Conservation (phyloP, 768 basidiomycete genomes). For the Boletus rubescentipes region DNA sequence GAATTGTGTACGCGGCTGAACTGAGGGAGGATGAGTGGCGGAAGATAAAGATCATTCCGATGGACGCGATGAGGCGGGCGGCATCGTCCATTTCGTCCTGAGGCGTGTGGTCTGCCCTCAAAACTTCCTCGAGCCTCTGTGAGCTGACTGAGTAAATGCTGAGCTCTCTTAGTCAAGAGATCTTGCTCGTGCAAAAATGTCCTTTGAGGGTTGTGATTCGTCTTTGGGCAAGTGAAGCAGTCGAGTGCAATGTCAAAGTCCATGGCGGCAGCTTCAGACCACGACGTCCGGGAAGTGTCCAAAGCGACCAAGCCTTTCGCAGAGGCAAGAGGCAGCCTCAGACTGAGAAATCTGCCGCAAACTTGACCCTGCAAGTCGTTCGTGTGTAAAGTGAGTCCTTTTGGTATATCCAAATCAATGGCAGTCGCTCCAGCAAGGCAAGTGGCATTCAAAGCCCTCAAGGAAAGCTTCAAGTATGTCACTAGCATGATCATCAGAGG, state of each 20-base stretch:
- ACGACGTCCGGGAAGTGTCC: constrained; percentile 41
- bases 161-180: constrained; percentile 58
- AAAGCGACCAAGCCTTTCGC: constrained; percentile 52
- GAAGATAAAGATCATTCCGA: constrained; percentile 51
- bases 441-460: constrained; percentile 54
- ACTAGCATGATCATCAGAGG: constrained; percentile 44
- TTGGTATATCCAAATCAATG: constrained; percentile 51
- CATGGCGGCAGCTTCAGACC: constrained; percentile 66
- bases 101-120: background rate
- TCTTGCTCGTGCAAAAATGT: constrained; percentile 75
- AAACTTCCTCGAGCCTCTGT: constrained; percentile 15
- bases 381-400: constrained; percentile 62
- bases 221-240: constrained; percentile 62
- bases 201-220: constrained; percentile 53
- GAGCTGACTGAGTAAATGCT: constrained; percentile 46
- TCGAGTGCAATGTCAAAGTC: constrained; percentile 61
- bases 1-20: constrained; percentile 14
- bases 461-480: constrained; percentile 74
- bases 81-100: background rate
- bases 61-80: constrained; percentile 29
- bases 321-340: constrained; percentile 53
- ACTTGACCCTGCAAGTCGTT: constrained; percentile 74
- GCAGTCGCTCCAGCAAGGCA: constrained; percentile 56
- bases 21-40: constrained; percentile 36
- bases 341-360: constrained; percentile 61